phyloP scores from a whole-genome alignment of 441 rosid species.

The California macrophylla region DNA sequence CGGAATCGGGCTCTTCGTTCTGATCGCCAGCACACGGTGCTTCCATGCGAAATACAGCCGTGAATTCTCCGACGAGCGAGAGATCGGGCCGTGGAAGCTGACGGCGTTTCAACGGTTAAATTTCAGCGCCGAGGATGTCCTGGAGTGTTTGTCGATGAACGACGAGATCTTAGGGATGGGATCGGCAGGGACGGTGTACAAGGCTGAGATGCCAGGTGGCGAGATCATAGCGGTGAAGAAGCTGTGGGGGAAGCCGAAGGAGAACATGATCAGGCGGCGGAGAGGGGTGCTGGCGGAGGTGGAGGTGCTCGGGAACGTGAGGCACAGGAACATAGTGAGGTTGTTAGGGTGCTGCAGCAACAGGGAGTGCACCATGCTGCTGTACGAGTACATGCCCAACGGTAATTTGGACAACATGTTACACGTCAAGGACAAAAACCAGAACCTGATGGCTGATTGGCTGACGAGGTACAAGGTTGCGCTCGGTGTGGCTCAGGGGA shows the following conservation, averaged over 20 bases:
- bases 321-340: constrained; percentile 84
- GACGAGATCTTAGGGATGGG: constrained; percentile 89
- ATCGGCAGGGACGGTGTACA: constrained; percentile 76
- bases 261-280: constrained; percentile 43
- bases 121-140: constrained; percentile 75
- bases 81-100: constrained; percentile 78
- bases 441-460: constrained; percentile 70
- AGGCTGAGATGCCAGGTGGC: constrained; percentile 85
- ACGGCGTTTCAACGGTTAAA: constrained; percentile 81
- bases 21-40: constrained; percentile 64
- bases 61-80: constrained; percentile 29
- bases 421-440: constrained; percentile 62
- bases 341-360: constrained; percentile 82
- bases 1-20: constrained; percentile 55
- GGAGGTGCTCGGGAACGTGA: constrained; percentile 72
- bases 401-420: constrained; percentile 73
- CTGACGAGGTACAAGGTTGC: constrained; percentile 65
- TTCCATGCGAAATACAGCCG: constrained; percentile 46
- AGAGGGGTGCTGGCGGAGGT: constrained; percentile 81
- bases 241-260: constrained; percentile 73
- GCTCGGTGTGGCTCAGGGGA: constrained; percentile 90
- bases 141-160: constrained; percentile 54
- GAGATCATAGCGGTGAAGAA: constrained; percentile 90
- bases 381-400: constrained; percentile 90
- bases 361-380: constrained; percentile 75